A percentile compares a stretch with the other conserved stretches of the same genome.
Conservation (phyloP, 2,329 filamentous ascomycete species). For the Dactylellina cionopaga region DNA sequence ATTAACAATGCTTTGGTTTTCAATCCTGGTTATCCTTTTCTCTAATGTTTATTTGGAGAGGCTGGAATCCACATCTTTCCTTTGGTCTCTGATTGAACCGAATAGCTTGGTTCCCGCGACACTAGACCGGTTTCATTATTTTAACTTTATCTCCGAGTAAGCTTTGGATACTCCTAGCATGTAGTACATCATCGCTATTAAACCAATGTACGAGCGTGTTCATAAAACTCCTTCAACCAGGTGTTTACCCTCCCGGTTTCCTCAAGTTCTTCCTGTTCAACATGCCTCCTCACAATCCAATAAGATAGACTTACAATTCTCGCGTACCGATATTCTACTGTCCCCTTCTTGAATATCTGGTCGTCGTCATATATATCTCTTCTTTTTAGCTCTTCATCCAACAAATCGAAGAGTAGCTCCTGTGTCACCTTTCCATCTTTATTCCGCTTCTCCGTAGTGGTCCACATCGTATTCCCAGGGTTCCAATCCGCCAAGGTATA, state of each 20-base stretch:
- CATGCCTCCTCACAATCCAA: constrained; percentile 37
- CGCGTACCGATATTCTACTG: constrained; percentile 10
- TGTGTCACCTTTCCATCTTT: constrained; percentile 31
- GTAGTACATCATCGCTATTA: not conserved
- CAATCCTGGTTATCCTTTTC: too few relatives aligned
- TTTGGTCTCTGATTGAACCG: constrained; percentile 68
- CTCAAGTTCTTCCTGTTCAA: constrained; percentile 41
- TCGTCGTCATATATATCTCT: constrained; percentile 11
- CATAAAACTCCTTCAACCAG: constrained; percentile 32
- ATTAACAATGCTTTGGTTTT: too few relatives aligned
- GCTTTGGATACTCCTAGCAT: too few relatives aligned
- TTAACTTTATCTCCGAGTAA: too few relatives aligned
- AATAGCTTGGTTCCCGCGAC: too few relatives aligned
- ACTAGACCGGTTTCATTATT: too few relatives aligned
- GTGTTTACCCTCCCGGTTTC: constrained; percentile 11
- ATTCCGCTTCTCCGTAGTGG: constrained; percentile 19
- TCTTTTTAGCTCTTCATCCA: constrained; percentile 19
- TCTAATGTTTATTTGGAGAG: constrained; percentile 70
- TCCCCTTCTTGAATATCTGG: constrained; percentile 22
- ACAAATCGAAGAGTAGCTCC: constrained; percentile 18
- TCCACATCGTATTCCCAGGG: constrained; percentile 37
- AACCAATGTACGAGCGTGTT: constrained; percentile 1
- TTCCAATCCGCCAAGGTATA: constrained; percentile 55
- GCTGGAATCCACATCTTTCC: constrained; percentile 75
- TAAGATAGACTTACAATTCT: constrained; percentile 30